Conservation (phyloP, 768 basidiomycete species). For the Asterophora lycoperdoides region DNA sequence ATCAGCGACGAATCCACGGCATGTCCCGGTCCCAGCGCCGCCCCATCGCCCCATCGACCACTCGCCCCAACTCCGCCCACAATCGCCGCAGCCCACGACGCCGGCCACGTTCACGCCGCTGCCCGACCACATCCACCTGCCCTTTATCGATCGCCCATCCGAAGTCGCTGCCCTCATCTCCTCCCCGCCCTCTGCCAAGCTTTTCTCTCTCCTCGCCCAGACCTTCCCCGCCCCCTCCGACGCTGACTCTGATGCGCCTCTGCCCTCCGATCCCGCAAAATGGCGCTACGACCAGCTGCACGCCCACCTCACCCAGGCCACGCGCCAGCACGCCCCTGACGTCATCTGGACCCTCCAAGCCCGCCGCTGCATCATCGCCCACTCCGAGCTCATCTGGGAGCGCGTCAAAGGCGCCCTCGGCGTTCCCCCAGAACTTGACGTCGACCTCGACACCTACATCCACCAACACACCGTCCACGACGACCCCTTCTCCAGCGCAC, state of each 20-base stretch:
- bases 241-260: conserved; percentile 16
- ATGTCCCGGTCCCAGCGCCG: conserved; percentile 15
- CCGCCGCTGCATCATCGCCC: conserved; percentile 70
- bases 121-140: conserved; percentile 74
- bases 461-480: conserved; percentile 7
- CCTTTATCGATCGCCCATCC: conserved; percentile 77
- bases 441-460: conserved; percentile 39
- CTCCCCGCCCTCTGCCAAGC: conserved; percentile 58
- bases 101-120: conserved; percentile 71
- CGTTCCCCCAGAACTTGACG: conserved; percentile 78
- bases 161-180: conserved; percentile 72
- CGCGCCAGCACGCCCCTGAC: conserved; percentile 64
- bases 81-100: conserved; percentile 23
- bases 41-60: too few species aligned
- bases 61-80: conserved; percentile 15
- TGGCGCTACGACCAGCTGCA: conserved; percentile 76
- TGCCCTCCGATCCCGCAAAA: conserved; percentile 51
- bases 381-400: conserved; percentile 89
- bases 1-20: conserved; percentile 44
- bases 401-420: conserved; percentile 84
- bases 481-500: conserved; percentile 15
- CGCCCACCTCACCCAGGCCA: conserved; percentile 59
- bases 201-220: conserved; percentile 71
- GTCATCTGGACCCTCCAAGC: conserved; percentile 67
- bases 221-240: conserved; percentile 45